These are phyloP conservation scores for Glomus cerebriforme DNA, from an alignment of 192 early-diverging fungal species.

Conservation along the genomic window DNA sequence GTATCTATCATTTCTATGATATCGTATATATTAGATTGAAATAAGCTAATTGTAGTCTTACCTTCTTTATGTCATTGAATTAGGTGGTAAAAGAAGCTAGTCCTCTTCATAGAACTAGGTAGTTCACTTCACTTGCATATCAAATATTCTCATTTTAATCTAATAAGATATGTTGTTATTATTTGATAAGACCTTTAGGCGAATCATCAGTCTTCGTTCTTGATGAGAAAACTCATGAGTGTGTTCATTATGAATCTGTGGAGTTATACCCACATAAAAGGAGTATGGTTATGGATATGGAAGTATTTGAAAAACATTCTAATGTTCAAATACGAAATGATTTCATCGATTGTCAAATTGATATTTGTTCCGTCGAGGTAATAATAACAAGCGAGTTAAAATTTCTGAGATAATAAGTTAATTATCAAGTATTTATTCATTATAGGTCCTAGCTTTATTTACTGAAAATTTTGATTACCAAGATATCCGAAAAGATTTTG, in stretches of 20 bases:
- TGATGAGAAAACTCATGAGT: conserved; percentile 74
- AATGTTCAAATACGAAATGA: conserved; percentile 87
- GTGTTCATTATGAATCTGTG: conserved; percentile 76
- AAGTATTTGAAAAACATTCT: conserved; percentile 62
- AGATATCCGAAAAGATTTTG: conserved; percentile 85
- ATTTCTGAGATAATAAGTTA: not conserved
- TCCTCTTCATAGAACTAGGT: conserved; percentile 31
- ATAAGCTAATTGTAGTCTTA: not conserved
- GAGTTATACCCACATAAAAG: conserved; percentile 59
- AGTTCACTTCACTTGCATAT: not conserved
- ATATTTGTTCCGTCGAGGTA: conserved; percentile 90
- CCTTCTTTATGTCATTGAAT: not conserved
- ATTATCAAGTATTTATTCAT: not conserved
- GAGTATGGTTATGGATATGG: conserved; percentile 59
- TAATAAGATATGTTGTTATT: not conserved
- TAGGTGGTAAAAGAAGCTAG: conserved; percentile 30
- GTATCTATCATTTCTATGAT: conserved; percentile 53
- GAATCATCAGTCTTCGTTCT: conserved; percentile 85
- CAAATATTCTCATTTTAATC: not conserved
- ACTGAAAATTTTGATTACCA: conserved; percentile 99
- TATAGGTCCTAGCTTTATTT: conserved; percentile 82
- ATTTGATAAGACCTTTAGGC: conserved; percentile 51
- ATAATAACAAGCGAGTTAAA: not conserved
- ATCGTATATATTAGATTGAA: not conserved
- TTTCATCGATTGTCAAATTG: conserved; percentile 89